phyloP scores from a whole-genome alignment of 2,329 filamentous ascomycete species.

The Phaeomoniella chlamydospora region DNA sequence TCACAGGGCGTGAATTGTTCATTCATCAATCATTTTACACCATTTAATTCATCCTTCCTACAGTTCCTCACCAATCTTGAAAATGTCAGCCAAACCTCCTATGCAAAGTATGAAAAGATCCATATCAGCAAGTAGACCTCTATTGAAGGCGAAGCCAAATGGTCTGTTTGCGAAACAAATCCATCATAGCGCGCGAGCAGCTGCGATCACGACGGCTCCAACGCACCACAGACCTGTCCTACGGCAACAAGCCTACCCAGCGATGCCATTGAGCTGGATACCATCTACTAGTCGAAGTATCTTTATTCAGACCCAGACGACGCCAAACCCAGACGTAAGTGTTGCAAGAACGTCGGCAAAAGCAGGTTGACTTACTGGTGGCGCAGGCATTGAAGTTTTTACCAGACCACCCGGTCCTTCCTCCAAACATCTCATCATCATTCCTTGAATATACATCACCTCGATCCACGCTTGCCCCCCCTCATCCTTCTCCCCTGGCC shows the following conservation, averaged over 20 bases:
- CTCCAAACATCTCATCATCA: slow-evolving; percentile 53
- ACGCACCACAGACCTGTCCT: slow-evolving; percentile 29
- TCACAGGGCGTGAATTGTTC: too few species aligned
- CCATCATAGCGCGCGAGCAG: slow-evolving; percentile 27
- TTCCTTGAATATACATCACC: slow-evolving; percentile 89
- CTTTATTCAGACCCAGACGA: slow-evolving; percentile 94
- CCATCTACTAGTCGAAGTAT: slow-evolving; percentile 54
- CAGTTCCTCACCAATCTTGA: too few species aligned
- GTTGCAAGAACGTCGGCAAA: not conserved
- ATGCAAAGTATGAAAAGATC: not conserved
- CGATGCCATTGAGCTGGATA: not conserved
- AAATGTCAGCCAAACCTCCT: not conserved
- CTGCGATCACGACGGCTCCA: slow-evolving; percentile 32
- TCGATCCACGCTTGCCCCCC: slow-evolving; percentile 73
- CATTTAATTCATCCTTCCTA: too few species aligned
- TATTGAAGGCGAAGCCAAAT: not conserved
- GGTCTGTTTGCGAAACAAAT: slow-evolving; percentile 17
- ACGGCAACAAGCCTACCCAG: slow-evolving; percentile 14
- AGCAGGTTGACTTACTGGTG: not conserved
- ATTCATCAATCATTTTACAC: too few species aligned
- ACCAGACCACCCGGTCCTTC: slow-evolving; percentile 76
- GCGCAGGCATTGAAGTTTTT: slow-evolving; percentile 71
- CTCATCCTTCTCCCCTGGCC: slow-evolving; percentile 81
- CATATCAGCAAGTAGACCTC: not conserved
- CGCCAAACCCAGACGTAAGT: slow-evolving; percentile 76